phyloP scores from a whole-genome alignment of 2,329 filamentous ascomycete genomes.

The Curvularia sp. region DNA sequence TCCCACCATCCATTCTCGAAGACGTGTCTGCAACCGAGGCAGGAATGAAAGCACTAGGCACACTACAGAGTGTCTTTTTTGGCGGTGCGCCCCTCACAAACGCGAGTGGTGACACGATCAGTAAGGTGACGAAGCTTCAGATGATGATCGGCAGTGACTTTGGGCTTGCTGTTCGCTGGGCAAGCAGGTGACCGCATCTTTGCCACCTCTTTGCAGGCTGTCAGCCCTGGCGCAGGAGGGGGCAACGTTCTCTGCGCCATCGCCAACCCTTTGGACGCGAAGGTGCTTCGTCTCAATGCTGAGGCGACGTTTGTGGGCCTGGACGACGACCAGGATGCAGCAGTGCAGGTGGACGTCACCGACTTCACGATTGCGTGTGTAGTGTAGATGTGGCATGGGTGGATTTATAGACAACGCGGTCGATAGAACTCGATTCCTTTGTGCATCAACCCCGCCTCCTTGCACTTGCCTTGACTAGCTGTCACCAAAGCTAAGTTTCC shows the following conservation, averaged over 20 bases:
- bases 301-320: not conserved
- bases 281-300: not conserved
- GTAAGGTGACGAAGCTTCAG: constrained; percentile 4
- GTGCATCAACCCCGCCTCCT: too few relatives aligned
- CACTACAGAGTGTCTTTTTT: constrained; percentile 2
- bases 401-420: too few relatives aligned
- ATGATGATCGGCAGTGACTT: not conserved
- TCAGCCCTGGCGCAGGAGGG: not conserved
- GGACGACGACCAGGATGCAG: not conserved
- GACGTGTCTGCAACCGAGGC: constrained; percentile 3
- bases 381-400: not conserved
- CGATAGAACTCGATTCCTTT: too few relatives aligned
- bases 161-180: not conserved
- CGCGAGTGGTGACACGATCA: constrained; percentile 1
- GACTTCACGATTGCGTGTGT: not conserved
- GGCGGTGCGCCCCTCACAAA: constrained; percentile 3
- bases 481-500: too few relatives aligned
- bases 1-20: constrained; percentile 4
- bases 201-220: not conserved
- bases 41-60: constrained; percentile 2
- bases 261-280: not conserved
- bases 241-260: not conserved
- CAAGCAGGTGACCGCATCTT: not conserved
- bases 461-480: too few relatives aligned
- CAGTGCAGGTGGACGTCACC: not conserved